A percentile compares a stretch with the other conserved stretches of the same genome.
phyloP scores from a whole-genome alignment of 306 rosid species.

The Cucurbita pepo region DNA sequence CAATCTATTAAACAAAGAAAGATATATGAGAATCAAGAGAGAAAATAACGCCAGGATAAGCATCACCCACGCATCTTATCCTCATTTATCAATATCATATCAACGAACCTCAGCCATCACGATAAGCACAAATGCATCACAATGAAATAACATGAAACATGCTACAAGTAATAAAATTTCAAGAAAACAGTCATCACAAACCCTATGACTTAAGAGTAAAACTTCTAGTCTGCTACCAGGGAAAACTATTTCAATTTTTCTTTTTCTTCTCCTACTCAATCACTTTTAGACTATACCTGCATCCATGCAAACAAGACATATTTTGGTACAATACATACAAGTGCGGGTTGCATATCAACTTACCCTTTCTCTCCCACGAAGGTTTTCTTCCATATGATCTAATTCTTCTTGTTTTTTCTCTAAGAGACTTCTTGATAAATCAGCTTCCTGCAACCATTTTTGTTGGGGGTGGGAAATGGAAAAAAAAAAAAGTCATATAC shows the following conservation, averaged over 20 bases:
- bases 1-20: neutral
- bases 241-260: neutral
- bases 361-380: slow-evolving; percentile 60
- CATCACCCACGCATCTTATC: neutral
- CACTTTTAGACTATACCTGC: neutral
- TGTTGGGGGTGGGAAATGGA: neutral
- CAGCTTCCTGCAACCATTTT: slow-evolving; percentile 41
- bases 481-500: neutral
- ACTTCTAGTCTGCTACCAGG: neutral
- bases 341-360: slow-evolving; percentile 12
- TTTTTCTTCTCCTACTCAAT: neutral
- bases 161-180: neutral
- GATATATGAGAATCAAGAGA: neutral
- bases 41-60: neutral
- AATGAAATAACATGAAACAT: neutral
- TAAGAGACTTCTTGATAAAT: slow-evolving; percentile 18
- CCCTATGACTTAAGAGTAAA: neutral
- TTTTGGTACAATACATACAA: neutral
- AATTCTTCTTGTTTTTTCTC: slow-evolving; percentile 50
- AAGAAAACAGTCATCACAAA: neutral
- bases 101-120: neutral
- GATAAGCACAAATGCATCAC: neutral
- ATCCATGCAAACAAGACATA: neutral
- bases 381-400: slow-evolving; percentile 38
- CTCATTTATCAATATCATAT: neutral